A percentile compares a stretch with the other conserved stretches of the same genome.
These are phyloP conservation scores for Pythium scleroteichum DNA, from an alignment of 352 stramenopile species.

Conservation along the genomic window DNA sequence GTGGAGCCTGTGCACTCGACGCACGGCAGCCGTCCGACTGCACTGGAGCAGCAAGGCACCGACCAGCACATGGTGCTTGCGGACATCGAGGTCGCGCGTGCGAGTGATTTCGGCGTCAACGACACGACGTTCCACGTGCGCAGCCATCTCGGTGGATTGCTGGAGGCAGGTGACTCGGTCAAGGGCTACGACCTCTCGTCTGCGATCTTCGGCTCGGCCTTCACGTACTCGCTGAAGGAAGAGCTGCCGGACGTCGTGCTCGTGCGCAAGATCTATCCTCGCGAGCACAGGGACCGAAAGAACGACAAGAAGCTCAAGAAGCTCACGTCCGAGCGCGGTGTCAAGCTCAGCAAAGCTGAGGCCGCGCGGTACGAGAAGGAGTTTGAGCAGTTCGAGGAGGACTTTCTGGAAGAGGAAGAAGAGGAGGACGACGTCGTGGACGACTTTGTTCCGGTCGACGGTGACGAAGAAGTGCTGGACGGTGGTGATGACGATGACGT, in stretches of 20 bases:
- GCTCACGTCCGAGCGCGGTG: constrained; percentile 34
- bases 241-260: constrained; percentile 72
- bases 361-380: constrained; percentile 48
- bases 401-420: constrained; percentile 36
- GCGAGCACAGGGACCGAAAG: constrained; percentile 30
- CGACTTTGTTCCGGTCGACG: no score
- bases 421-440: no score
- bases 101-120: constrained; percentile 78
- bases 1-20: constrained; percentile 47
- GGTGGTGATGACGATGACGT: no score
- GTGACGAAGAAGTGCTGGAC: no score
- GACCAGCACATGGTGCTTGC: constrained; percentile 34
- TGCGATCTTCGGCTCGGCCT: constrained; percentile 49
- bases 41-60: no score
- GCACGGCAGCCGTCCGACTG: constrained; percentile 6
- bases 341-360: constrained; percentile 60
- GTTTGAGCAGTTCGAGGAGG: constrained; percentile 61
- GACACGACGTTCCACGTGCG: constrained; percentile 74
- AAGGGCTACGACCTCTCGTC: constrained; percentile 75
- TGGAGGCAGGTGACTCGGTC: constrained; percentile 64
- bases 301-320: constrained; percentile 47
- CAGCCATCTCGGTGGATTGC: constrained; percentile 59
- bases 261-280: constrained; percentile 69
- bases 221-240: constrained; percentile 38
- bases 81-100: constrained; percentile 69